phyloP scores from a whole-genome alignment of 345 rosid genomes.

The Litchi chinensis region DNA sequence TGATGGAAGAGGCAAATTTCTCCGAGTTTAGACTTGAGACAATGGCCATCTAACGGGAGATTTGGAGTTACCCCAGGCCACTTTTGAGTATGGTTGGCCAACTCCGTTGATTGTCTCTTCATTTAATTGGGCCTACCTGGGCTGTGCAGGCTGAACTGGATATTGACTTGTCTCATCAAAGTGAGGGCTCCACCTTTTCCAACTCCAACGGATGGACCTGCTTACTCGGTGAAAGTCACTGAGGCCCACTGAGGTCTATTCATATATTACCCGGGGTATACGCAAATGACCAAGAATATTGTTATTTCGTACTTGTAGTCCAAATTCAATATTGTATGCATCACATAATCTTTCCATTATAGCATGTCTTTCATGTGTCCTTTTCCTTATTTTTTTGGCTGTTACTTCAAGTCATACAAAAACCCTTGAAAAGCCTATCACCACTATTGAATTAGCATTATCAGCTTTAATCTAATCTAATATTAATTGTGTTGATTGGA shows the following conservation, averaged over 20 bases:
- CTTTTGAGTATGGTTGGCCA: neutral
- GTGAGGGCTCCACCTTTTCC: neutral
- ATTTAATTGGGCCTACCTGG: slow-evolving; percentile 5
- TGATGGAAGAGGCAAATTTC: no score
- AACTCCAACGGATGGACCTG: neutral
- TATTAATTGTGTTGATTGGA: neutral
- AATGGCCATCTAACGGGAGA: neutral
- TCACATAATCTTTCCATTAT: neutral
- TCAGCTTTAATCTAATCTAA: neutral
- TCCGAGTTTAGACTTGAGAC: no score
- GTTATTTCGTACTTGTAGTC: neutral
- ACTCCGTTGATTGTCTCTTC: no score
- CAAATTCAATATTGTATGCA: neutral
- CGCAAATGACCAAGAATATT: neutral
- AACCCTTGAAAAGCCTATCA: no score
- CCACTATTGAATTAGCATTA: neutral
- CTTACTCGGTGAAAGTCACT: neutral
- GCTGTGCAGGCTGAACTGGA: neutral
- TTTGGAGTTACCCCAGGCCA: neutral
- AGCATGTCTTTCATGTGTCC: neutral
- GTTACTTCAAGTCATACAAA: no score
- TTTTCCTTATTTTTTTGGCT: no score
- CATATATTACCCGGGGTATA: no score
- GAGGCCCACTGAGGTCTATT: neutral
- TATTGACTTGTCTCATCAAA: neutral